Base-by-base conservation (phyloP, 73 alveolate genomes). In the Uronychia setigera region DNA sequence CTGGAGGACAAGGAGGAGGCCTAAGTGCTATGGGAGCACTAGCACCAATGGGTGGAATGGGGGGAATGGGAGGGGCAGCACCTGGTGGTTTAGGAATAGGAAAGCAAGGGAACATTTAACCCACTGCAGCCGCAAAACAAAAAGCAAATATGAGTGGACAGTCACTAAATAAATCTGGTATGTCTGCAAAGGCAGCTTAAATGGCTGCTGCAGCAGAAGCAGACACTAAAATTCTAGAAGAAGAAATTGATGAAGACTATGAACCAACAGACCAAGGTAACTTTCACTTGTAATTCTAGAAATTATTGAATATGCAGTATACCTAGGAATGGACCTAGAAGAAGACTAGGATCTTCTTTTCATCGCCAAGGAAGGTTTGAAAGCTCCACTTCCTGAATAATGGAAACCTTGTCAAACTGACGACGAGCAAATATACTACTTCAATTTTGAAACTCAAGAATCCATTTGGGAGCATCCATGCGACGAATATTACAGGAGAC, bases 291-390 rank as follows among this genome's bases (percentile, higher is more conserved):
- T n/a, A 11, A 46, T 19, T 5, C 67, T 19, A 46, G 99, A 96
- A 84, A 87, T 94, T 26, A 84, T 85, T 80, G 99, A 96, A 75
- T 96, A 96, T 82, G 98, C 97, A n/a, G 77, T 84, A 46, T 93
- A 84, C 79, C 88, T 96, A 46, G 99, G 99, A 9, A 92, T 96
- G 97, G 97, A 92, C 79, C 74, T 94, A 14, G 86, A 80, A 14
- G 93, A 90, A 28, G 99, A 96, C 81, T 80, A 88, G 46, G 98
- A 96, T 57, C 82, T 96, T 32, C 87, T 96, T 76, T 96, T 93
- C 79, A 93, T 96, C 11, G 99, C 99, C 13, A 96, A 91, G 83
- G 98, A 95, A 83, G 99, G 98, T 9, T 86, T 96, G 87, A 93
- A 94, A 81, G 99, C 98, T 34, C 98, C 97, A 32, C 81, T 96